These are phyloP conservation scores for Akanthomyces muscarius DNA, from an alignment of 2,329 filamentous ascomycete genomes.

Conservation along the genomic window DNA sequence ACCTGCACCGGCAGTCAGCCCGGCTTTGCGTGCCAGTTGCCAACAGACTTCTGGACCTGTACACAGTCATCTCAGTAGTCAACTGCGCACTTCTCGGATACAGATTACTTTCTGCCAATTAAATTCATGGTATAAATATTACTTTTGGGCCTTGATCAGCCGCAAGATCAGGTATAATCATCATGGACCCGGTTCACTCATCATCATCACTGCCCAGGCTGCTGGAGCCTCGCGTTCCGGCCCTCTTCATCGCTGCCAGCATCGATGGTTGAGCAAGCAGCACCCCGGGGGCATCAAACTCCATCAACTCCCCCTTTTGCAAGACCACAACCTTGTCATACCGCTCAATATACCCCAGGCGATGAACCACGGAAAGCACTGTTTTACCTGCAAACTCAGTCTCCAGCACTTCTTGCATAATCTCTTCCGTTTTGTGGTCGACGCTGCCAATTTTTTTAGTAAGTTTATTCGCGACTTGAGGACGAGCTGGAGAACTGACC, in stretches of 20 bases:
- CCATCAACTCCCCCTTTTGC: constrained; percentile 34
- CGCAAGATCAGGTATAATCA: too few relatives aligned
- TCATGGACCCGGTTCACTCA: too few relatives aligned
- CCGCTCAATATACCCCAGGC: constrained; percentile 44
- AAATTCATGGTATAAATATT: too few relatives aligned
- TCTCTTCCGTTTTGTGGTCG: constrained; percentile 31
- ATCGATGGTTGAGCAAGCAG: constrained; percentile 5
- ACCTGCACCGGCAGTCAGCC: too few relatives aligned
- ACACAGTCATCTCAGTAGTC: too few relatives aligned
- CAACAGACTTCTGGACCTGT: too few relatives aligned
- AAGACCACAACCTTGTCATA: constrained; percentile 61
- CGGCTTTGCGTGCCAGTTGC: too few relatives aligned
- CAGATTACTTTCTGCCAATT: too few relatives aligned
- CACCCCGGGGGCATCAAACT: background rate
- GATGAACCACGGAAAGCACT: constrained; percentile 42
- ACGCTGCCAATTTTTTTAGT: constrained; percentile 23
- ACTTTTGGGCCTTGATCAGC: too few relatives aligned
- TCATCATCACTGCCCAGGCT: too few relatives aligned
- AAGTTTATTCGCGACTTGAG: background rate
- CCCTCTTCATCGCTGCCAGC: constrained; percentile 5
- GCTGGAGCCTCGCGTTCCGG: background rate
- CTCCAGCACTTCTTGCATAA: constrained; percentile 31
- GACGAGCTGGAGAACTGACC: constrained; percentile 12
- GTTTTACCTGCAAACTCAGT: constrained; percentile 42
- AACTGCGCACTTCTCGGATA: too few relatives aligned